Evolutionary conservation across 805 yeast species (phyloP).

Genomic region (Metschnikowia similis): DNA sequence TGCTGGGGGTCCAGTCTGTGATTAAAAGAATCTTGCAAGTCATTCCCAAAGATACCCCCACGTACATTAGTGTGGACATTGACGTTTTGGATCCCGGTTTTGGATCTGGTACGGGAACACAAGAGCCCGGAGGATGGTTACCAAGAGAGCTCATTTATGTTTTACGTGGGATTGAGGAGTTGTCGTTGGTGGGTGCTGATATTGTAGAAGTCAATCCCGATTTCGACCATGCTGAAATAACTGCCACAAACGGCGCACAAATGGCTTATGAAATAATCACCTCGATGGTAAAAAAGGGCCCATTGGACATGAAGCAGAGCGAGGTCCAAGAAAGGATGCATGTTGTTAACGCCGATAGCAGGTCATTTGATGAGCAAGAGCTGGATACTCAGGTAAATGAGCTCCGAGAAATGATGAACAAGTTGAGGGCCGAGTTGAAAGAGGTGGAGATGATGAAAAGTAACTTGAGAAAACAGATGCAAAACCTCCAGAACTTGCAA

Average conservation of each 20-base stretch:
- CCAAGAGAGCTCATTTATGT: slow-evolving; percentile 52
- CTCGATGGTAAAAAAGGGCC: slow-evolving; percentile 65
- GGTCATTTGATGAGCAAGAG: not conserved
- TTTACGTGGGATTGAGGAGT: slow-evolving; percentile 40
- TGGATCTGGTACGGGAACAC: slow-evolving; percentile 57
- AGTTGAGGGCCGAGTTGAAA: slow-evolving; percentile 2
- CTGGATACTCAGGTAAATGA: not conserved
- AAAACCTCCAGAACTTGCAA: slow-evolving; percentile 5
- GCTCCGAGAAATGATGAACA: not conserved
- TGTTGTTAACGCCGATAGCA: not conserved
- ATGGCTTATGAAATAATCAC: slow-evolving; percentile 68
- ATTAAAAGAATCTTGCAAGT: slow-evolving; percentile 47
- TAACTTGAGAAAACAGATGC: slow-evolving; percentile 8
- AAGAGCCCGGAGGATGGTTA: slow-evolving; percentile 56
- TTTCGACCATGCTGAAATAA: slow-evolving; percentile 60
- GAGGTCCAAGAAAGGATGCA: slow-evolving; percentile 3
- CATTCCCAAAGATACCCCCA: slow-evolving; percentile 62
- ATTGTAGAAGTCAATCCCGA: slow-evolving; percentile 61
- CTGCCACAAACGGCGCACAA: slow-evolving; percentile 68
- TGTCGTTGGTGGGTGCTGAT: slow-evolving; percentile 53
- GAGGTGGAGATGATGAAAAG: slow-evolving; percentile 12
- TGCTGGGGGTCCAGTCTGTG: slow-evolving; percentile 58
- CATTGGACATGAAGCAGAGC: slow-evolving; percentile 14
- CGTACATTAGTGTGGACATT: slow-evolving; percentile 75
- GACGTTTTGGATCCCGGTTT: slow-evolving; percentile 58